Evolutionary conservation across 176 grass and related monocot genomes (phyloP), one percentile per base, ranked within the genome.

Genomic region (Oryza longistaminata): DNA sequence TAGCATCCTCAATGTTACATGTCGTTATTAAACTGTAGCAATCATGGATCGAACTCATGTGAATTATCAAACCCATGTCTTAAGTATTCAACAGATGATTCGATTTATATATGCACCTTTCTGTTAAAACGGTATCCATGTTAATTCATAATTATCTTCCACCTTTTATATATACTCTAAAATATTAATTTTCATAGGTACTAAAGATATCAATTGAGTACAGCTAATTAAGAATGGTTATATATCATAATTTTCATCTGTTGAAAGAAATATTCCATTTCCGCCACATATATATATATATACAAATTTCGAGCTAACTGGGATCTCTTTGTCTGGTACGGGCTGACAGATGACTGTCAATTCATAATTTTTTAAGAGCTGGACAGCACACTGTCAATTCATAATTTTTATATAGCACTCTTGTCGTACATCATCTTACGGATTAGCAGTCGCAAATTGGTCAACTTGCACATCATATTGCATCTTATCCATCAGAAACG

Each of bases 401-500:
- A 45, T 31, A 53, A 8, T 43, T 67, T 77, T 13, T 52, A 65
- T 82, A 77, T 79, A 11, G 74, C 67, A 74, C 27, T 79, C 27
- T 58, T 72, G 68, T 86, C 72, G 58, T 78, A 27, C 73, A 78
- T 78, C 73, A 26, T 70, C 43, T 66, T 88, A 74, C 50, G 37
- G 69, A 89, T 68, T 80, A 73, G 70, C 13, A 11, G 78, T 86
- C 78, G 33, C 72, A 77, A 66, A 46, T 73, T 72, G 33, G 83
- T 77, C 78, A 86, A 58, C 83, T 82, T 86, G 83, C 34, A 46
- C 55, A 71, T 71, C 42, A 71, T 66, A 76, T 13, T 71, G 11
- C 81, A 66, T 86, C 42, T 45, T 90, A 66, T 82, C 72, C 73
- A 27, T 81, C 78, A 15, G 34, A 64, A 86, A 61, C 60, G 45